Base-by-base conservation (phyloP, 805 yeast genomes). In the Kuraishia hungarica region DNA sequence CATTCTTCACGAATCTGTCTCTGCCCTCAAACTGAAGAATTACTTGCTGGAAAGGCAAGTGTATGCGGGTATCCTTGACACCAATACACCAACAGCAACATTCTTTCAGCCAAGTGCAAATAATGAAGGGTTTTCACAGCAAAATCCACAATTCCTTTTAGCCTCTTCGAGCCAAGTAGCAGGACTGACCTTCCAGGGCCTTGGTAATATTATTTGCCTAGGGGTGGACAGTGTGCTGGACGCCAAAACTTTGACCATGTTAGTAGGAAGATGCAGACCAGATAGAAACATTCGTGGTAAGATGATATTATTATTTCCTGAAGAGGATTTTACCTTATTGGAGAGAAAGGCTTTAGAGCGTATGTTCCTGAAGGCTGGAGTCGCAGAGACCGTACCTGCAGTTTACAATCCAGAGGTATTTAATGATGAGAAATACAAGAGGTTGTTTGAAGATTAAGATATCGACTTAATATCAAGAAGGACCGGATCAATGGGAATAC, bases 281-380 rank as follows among this genome's bases (percentile, higher is more conserved):
- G 39, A 50, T 21, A 17, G 26, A 15, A 23, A 23, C 8, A 19
- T 20, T 8, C 10, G 19, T 24, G 48, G 35, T 21, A 52, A 46
- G 11, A 53, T 60, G 23, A 29, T 67, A 10, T 51, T 67, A 23
- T 58, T 61, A 19, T 53, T 48, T 21, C 46, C 67, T 0, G 55
- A 58, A 22, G 53, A 58, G 0, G 70, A 65, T 55, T 62, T 69
- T 53, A 67, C 61, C 1, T 43, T 54, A 46, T 52, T 60, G 48
- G 75, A 71, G 50, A 61, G 74, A 55, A 64, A 62, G 53, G 65
- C 64, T 23, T 54, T 70, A 6, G 70, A 66, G 52, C 63, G 74
- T 51, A 54, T 64, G 17, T 58, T 64, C 19, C 53, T 69, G 26
- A 58, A 54, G 46, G 21, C 29, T 29, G 59, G 58, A 11, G 23